Conservation (phyloP, 441 rosid species). For the Pelargonium myrrhifolium region DNA sequence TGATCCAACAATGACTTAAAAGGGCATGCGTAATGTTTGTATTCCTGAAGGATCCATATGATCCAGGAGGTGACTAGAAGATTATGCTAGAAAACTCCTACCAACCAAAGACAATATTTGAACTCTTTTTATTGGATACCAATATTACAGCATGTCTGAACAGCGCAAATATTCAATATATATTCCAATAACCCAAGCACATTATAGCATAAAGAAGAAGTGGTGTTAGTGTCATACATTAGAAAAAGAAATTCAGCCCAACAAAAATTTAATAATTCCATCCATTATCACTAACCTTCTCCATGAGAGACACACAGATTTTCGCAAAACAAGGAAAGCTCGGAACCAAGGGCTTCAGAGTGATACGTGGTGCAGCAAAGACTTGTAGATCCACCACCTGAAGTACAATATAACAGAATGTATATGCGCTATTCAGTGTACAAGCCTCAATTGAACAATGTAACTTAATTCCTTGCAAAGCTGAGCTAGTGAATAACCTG, state of each 20-base stretch:
- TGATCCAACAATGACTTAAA: not conserved
- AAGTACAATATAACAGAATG: not conserved
- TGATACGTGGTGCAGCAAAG: conserved; percentile 79
- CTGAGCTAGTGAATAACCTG: conserved; percentile 43
- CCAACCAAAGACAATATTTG: not conserved
- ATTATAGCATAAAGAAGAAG: not conserved
- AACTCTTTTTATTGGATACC: not conserved
- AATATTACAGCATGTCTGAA: not conserved
- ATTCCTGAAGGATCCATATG: not conserved
- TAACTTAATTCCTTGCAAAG: not conserved
- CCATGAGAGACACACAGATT: conserved; percentile 85
- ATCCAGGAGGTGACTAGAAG: not conserved
- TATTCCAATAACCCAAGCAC: not conserved
- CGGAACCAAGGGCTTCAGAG: conserved; percentile 92
- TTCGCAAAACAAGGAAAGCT: conserved; percentile 93
- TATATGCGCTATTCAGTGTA: not conserved
- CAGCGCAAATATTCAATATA: not conserved
- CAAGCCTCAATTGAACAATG: not conserved
- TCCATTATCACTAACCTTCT: conserved; percentile 48
- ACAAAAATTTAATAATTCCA: not conserved
- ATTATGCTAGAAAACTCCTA: not conserved
- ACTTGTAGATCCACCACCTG: conserved; percentile 90
- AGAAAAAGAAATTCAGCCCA: not conserved
- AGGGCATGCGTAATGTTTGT: not conserved
- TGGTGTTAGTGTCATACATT: no score